These are phyloP conservation scores for Rhodotorula toruloides DNA, from an alignment of 768 basidiomycete genomes.

Conservation along the genomic window DNA sequence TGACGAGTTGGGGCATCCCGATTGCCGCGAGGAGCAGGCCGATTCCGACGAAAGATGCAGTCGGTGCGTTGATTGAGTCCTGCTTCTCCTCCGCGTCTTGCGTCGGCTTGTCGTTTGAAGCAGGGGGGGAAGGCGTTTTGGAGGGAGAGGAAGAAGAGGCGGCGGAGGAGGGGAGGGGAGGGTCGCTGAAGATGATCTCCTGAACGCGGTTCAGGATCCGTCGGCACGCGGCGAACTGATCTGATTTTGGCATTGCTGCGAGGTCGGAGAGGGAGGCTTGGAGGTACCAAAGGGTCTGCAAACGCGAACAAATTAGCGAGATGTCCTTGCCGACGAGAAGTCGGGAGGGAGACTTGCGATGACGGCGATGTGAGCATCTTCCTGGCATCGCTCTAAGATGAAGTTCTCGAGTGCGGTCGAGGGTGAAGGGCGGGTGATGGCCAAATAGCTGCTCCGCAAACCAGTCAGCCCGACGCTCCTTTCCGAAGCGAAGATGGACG, in stretches of 20 bases:
- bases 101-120: conserved; percentile 28
- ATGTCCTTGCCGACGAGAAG: background rate
- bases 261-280: conserved; percentile 88
- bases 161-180: conserved; percentile 54
- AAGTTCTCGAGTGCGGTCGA: conserved; percentile 92
- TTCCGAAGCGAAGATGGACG: background rate
- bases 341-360: conserved; percentile 57
- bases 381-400: conserved; percentile 77
- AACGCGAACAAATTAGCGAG: background rate
- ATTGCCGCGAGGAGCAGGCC: conserved; percentile 72
- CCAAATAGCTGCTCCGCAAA: conserved; percentile 64
- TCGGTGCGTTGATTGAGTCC: conserved; percentile 58
- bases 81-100: conserved; percentile 47
- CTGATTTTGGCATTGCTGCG: conserved; percentile 43
- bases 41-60: conserved; percentile 74
- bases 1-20: conserved; percentile 67
- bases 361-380: conserved; percentile 91
- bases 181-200: conserved; percentile 90
- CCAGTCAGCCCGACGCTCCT: too few species aligned
- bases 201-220: conserved; percentile 85
- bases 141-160: conserved; percentile 47
- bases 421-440: conserved; percentile 83
- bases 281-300: conserved; percentile 95
- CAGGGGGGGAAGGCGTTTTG: conserved; percentile 47
- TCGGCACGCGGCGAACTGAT: conserved; percentile 83